Conservation (phyloP, 805 yeast genomes). For the Lachancea nothofagi region DNA sequence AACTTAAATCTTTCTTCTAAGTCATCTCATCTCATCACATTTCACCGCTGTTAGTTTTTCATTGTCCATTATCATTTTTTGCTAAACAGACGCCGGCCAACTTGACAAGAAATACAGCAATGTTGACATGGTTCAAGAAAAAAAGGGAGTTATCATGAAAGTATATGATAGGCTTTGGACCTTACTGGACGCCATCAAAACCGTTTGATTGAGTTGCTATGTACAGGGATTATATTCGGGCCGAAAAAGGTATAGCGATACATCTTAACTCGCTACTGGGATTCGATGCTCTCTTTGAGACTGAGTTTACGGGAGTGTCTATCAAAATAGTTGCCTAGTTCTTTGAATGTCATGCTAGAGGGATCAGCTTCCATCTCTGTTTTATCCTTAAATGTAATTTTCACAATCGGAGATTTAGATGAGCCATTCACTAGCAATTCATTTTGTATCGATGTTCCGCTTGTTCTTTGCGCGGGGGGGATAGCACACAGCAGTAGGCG, state of each 20-base stretch:
- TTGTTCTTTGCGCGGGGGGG: slow-evolving; percentile 65
- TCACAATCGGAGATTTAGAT: slow-evolving; percentile 51
- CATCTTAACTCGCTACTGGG: slow-evolving; percentile 7
- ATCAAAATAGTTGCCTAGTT: slow-evolving; percentile 63
- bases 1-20: neutral
- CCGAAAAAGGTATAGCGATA: neutral
- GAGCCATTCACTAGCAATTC: slow-evolving; percentile 49
- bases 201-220: no score
- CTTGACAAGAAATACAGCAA: no score
- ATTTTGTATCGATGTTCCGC: slow-evolving; percentile 53
- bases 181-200: no score
- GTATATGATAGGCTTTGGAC: no score
- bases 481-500: slow-evolving; percentile 73
- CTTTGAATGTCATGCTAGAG: slow-evolving; percentile 45
- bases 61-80: neutral
- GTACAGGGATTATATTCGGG: neutral
- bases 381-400: slow-evolving; percentile 80
- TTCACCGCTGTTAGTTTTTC: slow-evolving; percentile 2
- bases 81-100: neutral
- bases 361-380: slow-evolving; percentile 66
- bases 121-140: no score
- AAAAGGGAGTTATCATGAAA: no score
- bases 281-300: slow-evolving; percentile 62
- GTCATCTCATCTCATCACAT: neutral
- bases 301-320: slow-evolving; percentile 76